Evolutionary conservation across 2,329 filamentous ascomycete genomes (phyloP).

Genomic region (Davidsoniella eucalypti): DNA sequence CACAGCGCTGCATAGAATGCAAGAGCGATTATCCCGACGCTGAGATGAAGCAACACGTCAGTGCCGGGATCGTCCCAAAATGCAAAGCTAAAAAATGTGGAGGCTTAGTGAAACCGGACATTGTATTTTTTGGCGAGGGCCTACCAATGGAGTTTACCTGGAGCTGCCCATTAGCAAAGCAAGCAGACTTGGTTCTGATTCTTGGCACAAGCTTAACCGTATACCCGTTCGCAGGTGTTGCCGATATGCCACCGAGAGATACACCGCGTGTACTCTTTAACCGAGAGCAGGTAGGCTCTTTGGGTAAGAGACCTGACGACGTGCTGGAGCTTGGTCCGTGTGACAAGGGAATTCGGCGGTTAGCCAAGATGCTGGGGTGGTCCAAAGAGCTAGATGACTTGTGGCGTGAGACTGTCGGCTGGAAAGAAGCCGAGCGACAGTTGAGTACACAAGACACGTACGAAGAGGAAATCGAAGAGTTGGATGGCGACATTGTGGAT

Average conservation of each 20-base stretch:
- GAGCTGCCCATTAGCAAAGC: constrained; percentile 27
- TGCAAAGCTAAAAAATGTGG: constrained; percentile 48
- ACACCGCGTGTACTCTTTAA: constrained; percentile 78
- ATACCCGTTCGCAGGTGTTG: constrained; percentile 75
- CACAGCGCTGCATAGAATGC: constrained; percentile 84
- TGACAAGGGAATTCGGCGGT: constrained; percentile 60
- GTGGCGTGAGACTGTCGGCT: constrained; percentile 54
- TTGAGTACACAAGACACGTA: constrained; percentile 19
- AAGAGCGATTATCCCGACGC: constrained; percentile 53
- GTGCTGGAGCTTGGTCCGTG: constrained; percentile 71
- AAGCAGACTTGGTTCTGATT: constrained; percentile 65
- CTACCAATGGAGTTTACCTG: constrained; percentile 27
- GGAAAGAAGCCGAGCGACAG: constrained; percentile 38
- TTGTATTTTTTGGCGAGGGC: constrained; percentile 80
- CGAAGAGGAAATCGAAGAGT: constrained; percentile 19
- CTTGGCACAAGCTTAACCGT: constrained; percentile 81
- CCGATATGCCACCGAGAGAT: constrained; percentile 40
- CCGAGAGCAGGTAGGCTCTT: constrained; percentile 59
- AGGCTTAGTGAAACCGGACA: constrained; percentile 81
- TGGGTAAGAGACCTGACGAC: constrained; percentile 68
- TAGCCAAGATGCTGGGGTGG: constrained; percentile 77
- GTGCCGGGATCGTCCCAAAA: constrained; percentile 49
- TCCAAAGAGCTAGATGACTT: constrained; percentile 59
- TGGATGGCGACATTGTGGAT: constrained; percentile 29
- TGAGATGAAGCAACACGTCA: constrained; percentile 55